A percentile compares a stretch with the other conserved stretches of the same genome.
Evolutionary conservation across 805 yeast genomes (phyloP).

Genomic region (Phaffomyces thermotolerans): DNA sequence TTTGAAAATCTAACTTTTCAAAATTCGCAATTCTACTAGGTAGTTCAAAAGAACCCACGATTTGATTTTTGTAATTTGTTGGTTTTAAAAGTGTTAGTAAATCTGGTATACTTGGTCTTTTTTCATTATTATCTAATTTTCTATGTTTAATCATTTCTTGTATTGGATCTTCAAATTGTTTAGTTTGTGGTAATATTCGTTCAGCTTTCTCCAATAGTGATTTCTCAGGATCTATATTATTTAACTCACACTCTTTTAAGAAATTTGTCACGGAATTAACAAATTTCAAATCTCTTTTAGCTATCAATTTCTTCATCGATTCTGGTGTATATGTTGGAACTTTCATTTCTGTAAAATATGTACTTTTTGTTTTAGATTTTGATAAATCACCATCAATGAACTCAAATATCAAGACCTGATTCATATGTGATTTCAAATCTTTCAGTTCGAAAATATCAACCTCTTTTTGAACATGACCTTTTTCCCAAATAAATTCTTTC

Average conservation of each 20-base stretch:
- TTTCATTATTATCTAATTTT: conserved; percentile 16
- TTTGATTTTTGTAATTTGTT: conserved; percentile 56
- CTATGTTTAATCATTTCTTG: conserved; percentile 42
- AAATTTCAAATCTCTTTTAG: conserved; percentile 50
- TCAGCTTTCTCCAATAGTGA: conserved; percentile 32
- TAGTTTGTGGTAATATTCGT: conserved; percentile 39
- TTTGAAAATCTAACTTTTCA: conserved; percentile 33
- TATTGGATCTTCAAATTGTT: conserved; percentile 52
- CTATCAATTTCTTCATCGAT: conserved; percentile 54
- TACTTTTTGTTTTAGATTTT: conserved; percentile 40
- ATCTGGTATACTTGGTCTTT: conserved; percentile 38
- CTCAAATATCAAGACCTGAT: conserved; percentile 64
- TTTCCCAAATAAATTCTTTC: conserved; percentile 29
- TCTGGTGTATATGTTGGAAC: conserved; percentile 46
- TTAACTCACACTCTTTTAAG: conserved; percentile 25
- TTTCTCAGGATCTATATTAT: conserved; percentile 34
- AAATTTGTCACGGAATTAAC: conserved; percentile 31
- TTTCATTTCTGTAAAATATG: conserved; percentile 37
- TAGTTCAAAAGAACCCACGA: conserved; percentile 43
- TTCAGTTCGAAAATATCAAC: conserved; percentile 45
- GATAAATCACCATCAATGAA: conserved; percentile 60
- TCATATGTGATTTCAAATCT: conserved; percentile 26
- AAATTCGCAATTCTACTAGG: conserved; percentile 40
- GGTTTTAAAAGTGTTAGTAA: conserved; percentile 45
- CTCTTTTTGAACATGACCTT: conserved; percentile 51